Evolutionary conservation across 179 eudicot genomes (phyloP), one percentile per base, ranked within the genome.

Genomic region (Silene coronaria): DNA sequence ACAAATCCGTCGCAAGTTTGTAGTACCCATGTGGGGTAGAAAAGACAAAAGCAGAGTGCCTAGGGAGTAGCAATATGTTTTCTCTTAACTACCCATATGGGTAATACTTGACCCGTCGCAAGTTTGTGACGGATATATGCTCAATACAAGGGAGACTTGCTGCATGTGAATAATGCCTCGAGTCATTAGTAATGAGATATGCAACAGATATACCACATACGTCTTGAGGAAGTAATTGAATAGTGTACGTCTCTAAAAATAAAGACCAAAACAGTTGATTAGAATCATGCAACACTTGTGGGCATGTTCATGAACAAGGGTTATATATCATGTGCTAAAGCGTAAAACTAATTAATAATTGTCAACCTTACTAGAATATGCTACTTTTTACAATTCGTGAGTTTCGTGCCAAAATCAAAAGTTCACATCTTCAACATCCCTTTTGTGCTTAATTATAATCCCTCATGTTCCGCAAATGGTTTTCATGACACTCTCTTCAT

Each of bases 281-380:
- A 60, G 22, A 73, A 16, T 73, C 80, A 77, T 81, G 81, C 30
- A 61, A 22, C 42, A 65, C 79, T 65, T 58, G 81, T 70, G 81
- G 9, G 63, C 19, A 7, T 71, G 64, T 55, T n/a, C 36, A 67
- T 64, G 53, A 67, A 78, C 69, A 64, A 64, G 38, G 28, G 28
- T 32, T 13, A 57, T 10, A 32, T 14, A 22, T 72, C 48, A 32
- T 68, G 76, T n/a, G 66, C 63, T 45, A 60, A 63, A 36, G 53
- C 24, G 26, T 32, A 46, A 48, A 6, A 67, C 42, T 51, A 32
- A 51, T 21, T 27, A 73, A 30, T 27, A 67, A 46, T 19, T 51
- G 22, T 46, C 30, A 46, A 67, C 51, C 28, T 36, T 42, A 36
- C 16, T 17, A n/a, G n/a, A n/a, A 55, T n/a, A 55, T 55, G 51